These are phyloP conservation scores for Sordaria brevicollis DNA, from an alignment of 495 filamentous ascomycete species.

Conservation along the genomic window DNA sequence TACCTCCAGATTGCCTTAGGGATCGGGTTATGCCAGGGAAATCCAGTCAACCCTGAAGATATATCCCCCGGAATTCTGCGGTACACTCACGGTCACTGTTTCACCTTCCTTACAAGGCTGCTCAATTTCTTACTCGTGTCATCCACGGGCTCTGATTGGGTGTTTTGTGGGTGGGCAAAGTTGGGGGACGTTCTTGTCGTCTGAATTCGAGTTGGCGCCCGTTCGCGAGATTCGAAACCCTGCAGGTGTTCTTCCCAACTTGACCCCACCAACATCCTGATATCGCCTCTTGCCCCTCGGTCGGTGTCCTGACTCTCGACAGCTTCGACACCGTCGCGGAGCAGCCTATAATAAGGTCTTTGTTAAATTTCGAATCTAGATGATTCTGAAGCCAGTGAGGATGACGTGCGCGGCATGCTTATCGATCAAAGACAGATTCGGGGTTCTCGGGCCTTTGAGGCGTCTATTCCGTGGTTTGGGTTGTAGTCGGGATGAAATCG, in stretches of 20 bases:
- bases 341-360: not conserved
- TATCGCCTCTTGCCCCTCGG: not conserved
- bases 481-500: not conserved
- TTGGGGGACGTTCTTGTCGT: not conserved
- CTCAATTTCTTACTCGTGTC: not conserved
- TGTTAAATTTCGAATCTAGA: not conserved
- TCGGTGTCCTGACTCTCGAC: not conserved
- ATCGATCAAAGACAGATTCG: not conserved
- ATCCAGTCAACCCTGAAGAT: too few relatives aligned
- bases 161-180: too few relatives aligned
- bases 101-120: not conserved
- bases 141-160: not conserved
- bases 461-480: not conserved
- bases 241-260: not conserved
- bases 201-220: not conserved
- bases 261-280: not conserved
- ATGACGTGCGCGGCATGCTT: not conserved
- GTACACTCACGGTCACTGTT: too few relatives aligned
- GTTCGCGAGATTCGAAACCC: not conserved
- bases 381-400: not conserved
- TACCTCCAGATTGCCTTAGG: too few relatives aligned
- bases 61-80: too few relatives aligned
- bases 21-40: too few relatives aligned
- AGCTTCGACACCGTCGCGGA: not conserved
- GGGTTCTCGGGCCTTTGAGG: too few relatives aligned